A percentile compares a stretch with the other conserved stretches of the same genome.
These are phyloP conservation scores for Zea luxurians DNA, from an alignment of 176 grass and related monocot genomes.

Conservation along the genomic window DNA sequence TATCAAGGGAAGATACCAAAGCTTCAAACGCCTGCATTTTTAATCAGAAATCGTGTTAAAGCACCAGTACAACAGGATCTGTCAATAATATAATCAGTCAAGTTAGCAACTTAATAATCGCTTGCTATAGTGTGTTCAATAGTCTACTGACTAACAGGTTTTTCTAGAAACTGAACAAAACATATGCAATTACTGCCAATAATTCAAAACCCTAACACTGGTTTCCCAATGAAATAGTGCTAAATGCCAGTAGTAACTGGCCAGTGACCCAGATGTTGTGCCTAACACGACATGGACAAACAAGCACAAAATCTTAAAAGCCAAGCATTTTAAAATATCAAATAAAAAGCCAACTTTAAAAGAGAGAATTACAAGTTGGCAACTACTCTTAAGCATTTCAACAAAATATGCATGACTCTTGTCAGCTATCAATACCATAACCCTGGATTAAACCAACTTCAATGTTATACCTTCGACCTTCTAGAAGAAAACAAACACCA, in stretches of 20 bases:
- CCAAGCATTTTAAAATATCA: too few species aligned
- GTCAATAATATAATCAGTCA: background rate
- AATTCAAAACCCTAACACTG: constrained; percentile 24
- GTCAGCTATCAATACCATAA: constrained; percentile 3
- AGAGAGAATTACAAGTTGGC: background rate
- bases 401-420: background rate
- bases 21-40: constrained; percentile 81
- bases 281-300: constrained; percentile 1
- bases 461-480: background rate
- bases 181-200: background rate
- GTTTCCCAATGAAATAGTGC: background rate
- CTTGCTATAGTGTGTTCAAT: background rate
- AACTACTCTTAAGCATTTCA: background rate
- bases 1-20: constrained; percentile 72
- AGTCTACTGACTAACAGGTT: constrained; percentile 9
- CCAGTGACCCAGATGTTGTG: background rate
- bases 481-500: background rate
- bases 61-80: constrained; percentile 8
- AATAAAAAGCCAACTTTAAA: background rate
- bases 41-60: constrained; percentile 8
- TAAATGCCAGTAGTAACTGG: background rate
- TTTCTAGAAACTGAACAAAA: background rate
- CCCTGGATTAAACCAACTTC: background rate
- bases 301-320: background rate
- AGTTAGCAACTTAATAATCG: background rate